Evolutionary conservation across 495 filamentous ascomycete species (phyloP).

Genomic region (Stereocaulon alpinum): DNA sequence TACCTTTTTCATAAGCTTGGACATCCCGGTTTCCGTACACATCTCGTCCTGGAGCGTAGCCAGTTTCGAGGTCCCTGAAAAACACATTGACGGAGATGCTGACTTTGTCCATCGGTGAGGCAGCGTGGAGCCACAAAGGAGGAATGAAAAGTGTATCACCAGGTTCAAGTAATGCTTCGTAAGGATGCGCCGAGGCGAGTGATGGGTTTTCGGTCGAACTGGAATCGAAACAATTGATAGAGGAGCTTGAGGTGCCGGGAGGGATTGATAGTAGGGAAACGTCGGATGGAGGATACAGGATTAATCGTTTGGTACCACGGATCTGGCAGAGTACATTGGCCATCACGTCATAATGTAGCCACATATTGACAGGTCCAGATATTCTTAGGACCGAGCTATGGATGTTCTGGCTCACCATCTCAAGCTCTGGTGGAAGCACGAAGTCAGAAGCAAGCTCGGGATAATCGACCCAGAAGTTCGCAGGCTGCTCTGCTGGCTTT

Average conservation of each 20-base stretch:
- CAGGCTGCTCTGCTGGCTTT: constrained; percentile 56
- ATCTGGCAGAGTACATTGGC: constrained; percentile 83
- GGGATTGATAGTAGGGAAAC: constrained; percentile 57
- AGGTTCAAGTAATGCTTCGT: constrained; percentile 51
- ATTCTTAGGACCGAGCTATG: constrained; percentile 76
- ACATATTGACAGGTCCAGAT: constrained; percentile 76
- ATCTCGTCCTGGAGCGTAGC: constrained; percentile 68
- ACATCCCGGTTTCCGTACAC: constrained; percentile 85
- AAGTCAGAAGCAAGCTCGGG: constrained; percentile 61
- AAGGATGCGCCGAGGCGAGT: constrained; percentile 49
- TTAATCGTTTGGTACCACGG: constrained; percentile 55
- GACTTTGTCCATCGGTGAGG: constrained; percentile 45
- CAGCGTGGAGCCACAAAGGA: constrained; percentile 73
- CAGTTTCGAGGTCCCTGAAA: constrained; percentile 58
- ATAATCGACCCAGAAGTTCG: constrained; percentile 60
- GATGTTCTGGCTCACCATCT: constrained; percentile 45
- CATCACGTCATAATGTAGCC: constrained; percentile 90
- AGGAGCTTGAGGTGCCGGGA: constrained; percentile 71
- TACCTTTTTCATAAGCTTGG: constrained; percentile 70
- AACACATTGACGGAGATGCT: constrained; percentile 80
- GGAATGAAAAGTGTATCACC: constrained; percentile 77
- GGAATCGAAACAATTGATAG: constrained; percentile 53
- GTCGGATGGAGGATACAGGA: constrained; percentile 71
- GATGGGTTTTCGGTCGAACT: constrained; percentile 29
- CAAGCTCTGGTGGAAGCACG: constrained; percentile 52